A percentile compares a stretch with the other conserved stretches of the same genome.
phyloP scores from a whole-genome alignment of 345 rosid genomes.

The Psidium guajava region DNA sequence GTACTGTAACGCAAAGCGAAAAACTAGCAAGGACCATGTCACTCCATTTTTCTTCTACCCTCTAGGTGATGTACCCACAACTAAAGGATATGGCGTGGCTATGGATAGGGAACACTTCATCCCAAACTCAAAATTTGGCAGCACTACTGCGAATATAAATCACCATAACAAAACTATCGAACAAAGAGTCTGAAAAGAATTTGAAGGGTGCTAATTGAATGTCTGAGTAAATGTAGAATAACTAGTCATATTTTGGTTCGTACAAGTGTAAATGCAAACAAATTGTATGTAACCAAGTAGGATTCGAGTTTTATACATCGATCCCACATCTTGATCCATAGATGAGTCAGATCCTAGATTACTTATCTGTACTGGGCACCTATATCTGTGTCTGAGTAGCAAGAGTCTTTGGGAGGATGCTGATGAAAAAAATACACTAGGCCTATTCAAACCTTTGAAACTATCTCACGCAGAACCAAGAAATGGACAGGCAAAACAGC shows the following conservation, averaged over 20 bases:
- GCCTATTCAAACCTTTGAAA: background rate
- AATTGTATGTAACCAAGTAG: background rate
- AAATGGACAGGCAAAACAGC: background rate
- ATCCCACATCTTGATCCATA: background rate
- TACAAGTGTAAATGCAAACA: background rate
- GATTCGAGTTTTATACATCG: background rate
- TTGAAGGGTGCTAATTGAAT: background rate
- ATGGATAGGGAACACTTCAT: background rate
- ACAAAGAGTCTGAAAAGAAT: background rate
- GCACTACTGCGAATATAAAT: background rate
- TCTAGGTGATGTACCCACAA: background rate
- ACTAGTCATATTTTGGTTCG: background rate
- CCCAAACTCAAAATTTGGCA: background rate
- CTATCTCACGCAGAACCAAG: background rate
- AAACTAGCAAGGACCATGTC: background rate
- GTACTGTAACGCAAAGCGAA: background rate
- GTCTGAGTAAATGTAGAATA: background rate
- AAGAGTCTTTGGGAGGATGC: no score
- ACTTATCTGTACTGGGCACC: background rate
- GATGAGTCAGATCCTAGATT: background rate
- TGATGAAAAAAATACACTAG: background rate
- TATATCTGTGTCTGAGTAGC: no score
- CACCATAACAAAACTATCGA: background rate
- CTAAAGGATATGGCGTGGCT: background rate
- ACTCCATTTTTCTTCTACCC: background rate